These are phyloP conservation scores for Rhododendron kiyosumense DNA, from an alignment of 148 eudicot species.

Conservation along the genomic window DNA sequence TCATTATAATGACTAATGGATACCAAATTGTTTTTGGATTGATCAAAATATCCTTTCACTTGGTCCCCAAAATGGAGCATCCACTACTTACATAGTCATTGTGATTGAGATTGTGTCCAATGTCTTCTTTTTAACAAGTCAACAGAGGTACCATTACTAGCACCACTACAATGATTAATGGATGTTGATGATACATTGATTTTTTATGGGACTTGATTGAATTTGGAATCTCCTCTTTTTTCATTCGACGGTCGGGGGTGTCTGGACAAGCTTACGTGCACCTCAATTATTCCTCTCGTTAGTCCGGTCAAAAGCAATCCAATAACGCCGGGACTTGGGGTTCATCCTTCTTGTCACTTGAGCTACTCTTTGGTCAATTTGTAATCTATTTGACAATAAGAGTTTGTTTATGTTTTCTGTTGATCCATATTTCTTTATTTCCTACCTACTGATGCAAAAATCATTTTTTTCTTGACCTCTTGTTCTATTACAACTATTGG, in stretches of 20 bases:
- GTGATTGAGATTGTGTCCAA: neutral
- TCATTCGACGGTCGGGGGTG: no score
- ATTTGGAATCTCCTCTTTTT: neutral
- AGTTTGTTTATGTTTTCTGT: neutral
- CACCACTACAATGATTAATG: neutral
- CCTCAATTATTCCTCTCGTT: neutral
- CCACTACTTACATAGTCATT: neutral
- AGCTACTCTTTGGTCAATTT: neutral
- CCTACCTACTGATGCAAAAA: neutral
- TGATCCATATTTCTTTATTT: neutral
- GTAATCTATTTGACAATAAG: neutral
- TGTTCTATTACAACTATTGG: neutral
- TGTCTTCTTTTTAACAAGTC: neutral
- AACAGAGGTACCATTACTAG: neutral
- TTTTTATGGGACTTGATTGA: neutral
- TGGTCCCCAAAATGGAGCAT: neutral
- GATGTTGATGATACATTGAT: neutral
- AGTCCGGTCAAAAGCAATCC: neutral
- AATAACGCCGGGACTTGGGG: neutral
- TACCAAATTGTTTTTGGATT: neutral
- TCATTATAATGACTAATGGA: neutral
- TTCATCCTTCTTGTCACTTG: no score
- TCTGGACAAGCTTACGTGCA: neutral
- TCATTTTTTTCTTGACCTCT: neutral
- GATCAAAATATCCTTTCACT: neutral